These are phyloP conservation scores for Capronia epimyces DNA, from an alignment of 2,329 filamentous ascomycete genomes.

Conservation along the genomic window DNA sequence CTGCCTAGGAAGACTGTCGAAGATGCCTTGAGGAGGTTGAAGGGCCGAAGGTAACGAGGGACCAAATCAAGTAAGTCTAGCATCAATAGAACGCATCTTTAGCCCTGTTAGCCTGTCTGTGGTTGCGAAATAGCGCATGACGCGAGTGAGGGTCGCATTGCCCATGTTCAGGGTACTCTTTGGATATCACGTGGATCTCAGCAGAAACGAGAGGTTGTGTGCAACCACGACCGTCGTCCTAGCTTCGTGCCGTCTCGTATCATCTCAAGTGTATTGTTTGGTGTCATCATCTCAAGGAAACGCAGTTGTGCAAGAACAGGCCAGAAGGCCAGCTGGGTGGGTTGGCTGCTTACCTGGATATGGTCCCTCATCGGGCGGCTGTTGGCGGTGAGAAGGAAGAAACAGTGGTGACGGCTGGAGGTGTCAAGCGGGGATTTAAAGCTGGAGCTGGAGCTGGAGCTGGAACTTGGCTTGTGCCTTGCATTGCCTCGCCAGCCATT, in stretches of 20 bases:
- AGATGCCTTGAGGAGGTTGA: constrained; percentile 39
- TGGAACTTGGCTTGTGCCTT: too few species aligned
- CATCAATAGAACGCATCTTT: not conserved
- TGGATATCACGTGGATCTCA: constrained; percentile 46
- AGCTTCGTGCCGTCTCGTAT: constrained; percentile 4
- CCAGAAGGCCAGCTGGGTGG: constrained; percentile 25
- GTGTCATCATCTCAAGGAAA: constrained; percentile 9
- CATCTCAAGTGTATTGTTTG: constrained; percentile 25
- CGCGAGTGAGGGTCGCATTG: not conserved
- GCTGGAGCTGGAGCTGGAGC: too few species aligned
- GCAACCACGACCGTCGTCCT: not conserved
- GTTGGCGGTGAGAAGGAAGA: not conserved
- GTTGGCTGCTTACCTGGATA: constrained; percentile 7
- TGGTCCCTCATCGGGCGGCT: not conserved
- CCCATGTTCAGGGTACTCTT: constrained; percentile 53
- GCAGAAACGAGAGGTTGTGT: constrained; percentile 1
- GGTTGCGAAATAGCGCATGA: too few species aligned
- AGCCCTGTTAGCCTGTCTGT: not conserved
- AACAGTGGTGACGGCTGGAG: not conserved
- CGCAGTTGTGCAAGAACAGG: not conserved
- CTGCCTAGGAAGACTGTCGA: constrained; percentile 42
- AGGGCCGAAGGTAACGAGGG: constrained; percentile 20
- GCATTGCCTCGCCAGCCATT: too few species aligned
- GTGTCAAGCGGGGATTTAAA: too few species aligned
- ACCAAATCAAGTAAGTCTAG: not conserved